These are phyloP conservation scores for Echinosophora koreensis DNA, from an alignment of 306 rosid species.

Conservation along the genomic window DNA sequence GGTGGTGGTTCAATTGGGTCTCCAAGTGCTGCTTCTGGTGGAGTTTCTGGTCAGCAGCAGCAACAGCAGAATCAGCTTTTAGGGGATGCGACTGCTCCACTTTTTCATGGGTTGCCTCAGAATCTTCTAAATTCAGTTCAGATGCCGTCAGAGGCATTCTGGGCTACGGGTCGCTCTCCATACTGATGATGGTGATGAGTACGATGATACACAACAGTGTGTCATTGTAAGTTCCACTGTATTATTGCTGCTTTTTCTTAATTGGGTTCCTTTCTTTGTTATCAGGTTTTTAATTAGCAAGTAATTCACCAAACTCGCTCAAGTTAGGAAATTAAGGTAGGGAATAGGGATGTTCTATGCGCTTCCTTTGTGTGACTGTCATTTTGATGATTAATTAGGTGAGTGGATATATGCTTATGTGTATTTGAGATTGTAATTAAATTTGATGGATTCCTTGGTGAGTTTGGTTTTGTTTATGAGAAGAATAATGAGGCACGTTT, in stretches of 20 bases:
- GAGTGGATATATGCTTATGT: slow-evolving; percentile 40
- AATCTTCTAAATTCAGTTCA: slow-evolving; percentile 86
- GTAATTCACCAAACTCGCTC: slow-evolving; percentile 4
- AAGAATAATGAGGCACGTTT: slow-evolving; percentile 17
- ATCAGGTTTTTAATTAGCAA: slow-evolving; percentile 14
- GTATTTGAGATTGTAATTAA: slow-evolving; percentile 59
- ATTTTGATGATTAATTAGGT: slow-evolving; percentile 32
- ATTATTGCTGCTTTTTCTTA: not conserved
- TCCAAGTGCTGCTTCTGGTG: slow-evolving; percentile 49
- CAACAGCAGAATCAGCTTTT: slow-evolving; percentile 61
- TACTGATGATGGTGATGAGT: slow-evolving; percentile 48
- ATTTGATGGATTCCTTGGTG: slow-evolving; percentile 54
- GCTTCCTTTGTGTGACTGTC: slow-evolving; percentile 34
- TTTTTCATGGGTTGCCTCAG: slow-evolving; percentile 80
- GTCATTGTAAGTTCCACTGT: slow-evolving; percentile 17
- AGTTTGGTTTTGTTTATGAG: slow-evolving; percentile 33
- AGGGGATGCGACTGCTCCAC: slow-evolving; percentile 68
- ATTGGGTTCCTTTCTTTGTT: not conserved
- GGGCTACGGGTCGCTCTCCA: slow-evolving; percentile 84
- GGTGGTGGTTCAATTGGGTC: slow-evolving; percentile 67
- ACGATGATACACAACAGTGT: not conserved
- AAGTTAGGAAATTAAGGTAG: slow-evolving; percentile 31
- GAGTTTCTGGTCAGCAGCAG: slow-evolving; percentile 53
- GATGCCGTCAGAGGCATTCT: slow-evolving; percentile 81
- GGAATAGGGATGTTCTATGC: slow-evolving; percentile 36